phyloP scores from a whole-genome alignment of 1,284 basidiomycete genomes.

The Mycosarcoma mackinlayi region DNA sequence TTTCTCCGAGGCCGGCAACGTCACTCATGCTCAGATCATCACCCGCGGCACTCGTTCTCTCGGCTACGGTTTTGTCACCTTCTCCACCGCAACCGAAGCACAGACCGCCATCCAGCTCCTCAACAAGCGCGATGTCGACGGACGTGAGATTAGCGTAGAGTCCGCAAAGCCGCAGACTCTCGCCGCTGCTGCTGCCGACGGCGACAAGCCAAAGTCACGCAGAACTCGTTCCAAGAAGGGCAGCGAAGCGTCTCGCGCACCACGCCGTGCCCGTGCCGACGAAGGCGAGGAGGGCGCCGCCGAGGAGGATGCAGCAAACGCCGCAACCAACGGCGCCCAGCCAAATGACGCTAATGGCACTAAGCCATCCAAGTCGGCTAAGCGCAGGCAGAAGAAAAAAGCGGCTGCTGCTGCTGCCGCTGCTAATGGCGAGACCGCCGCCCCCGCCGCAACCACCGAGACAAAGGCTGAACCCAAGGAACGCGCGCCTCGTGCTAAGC shows the following conservation, averaged over 20 bases:
- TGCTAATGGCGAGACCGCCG: slow-evolving; percentile 28
- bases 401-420: slow-evolving; percentile 44
- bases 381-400: slow-evolving; percentile 52
- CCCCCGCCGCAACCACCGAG: slow-evolving; percentile 22
- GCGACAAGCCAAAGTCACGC: slow-evolving; percentile 29
- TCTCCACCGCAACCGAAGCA: slow-evolving; percentile 57
- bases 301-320: slow-evolving; percentile 39
- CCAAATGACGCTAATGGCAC: slow-evolving; percentile 23
- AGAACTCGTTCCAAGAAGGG: slow-evolving; percentile 30
- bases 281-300: slow-evolving; percentile 60
- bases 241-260: slow-evolving; percentile 35
- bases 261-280: slow-evolving; percentile 55
- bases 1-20: slow-evolving; percentile 60
- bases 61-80: slow-evolving; percentile 65
- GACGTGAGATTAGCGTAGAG: slow-evolving; percentile 64
- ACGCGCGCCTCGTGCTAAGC: slow-evolving; percentile 41
- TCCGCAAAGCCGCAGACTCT: slow-evolving; percentile 56
- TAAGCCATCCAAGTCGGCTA: slow-evolving; percentile 51
- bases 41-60: slow-evolving; percentile 64
- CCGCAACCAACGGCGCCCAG: slow-evolving; percentile 28
- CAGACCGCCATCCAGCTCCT: slow-evolving; percentile 56
- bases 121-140: slow-evolving; percentile 63
- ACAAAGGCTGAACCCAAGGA: slow-evolving; percentile 28
- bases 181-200: slow-evolving; percentile 21
- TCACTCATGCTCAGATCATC: slow-evolving; percentile 62